A percentile compares a stretch with the other conserved stretches of the same genome.
Conservation (phyloP, 148 eudicot genomes). For the Camellia granthamiana region DNA sequence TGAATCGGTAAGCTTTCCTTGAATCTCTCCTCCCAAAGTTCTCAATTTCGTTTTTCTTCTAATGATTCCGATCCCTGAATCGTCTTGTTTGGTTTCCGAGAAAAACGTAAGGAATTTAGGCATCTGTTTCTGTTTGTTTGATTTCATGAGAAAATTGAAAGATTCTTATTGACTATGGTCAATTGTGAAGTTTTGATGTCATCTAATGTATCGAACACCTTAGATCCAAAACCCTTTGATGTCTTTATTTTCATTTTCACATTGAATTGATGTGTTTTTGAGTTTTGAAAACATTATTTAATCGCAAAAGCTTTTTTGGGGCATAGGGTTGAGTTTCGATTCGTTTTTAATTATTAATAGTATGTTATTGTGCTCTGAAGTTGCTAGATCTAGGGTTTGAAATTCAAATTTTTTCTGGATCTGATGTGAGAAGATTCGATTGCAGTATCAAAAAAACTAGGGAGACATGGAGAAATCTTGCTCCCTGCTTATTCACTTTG, state of each 20-base stretch:
- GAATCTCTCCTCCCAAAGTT: background rate
- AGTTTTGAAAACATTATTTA: too few species aligned
- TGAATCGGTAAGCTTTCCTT: background rate
- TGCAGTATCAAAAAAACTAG: background rate
- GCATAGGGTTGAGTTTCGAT: background rate
- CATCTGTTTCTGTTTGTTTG: background rate
- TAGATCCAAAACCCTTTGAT: background rate
- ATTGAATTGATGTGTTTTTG: background rate
- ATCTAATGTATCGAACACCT: background rate
- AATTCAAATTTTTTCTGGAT: background rate
- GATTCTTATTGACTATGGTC: background rate
- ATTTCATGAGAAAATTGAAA: background rate
- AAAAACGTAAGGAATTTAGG: background rate
- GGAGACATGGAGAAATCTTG: conserved; percentile 50
- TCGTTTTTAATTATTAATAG: background rate
- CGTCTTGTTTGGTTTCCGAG: background rate
- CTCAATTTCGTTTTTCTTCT: background rate
- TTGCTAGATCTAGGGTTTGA: background rate
- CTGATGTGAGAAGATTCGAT: background rate
- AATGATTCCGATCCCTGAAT: background rate
- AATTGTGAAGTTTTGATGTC: background rate
- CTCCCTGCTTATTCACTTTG: conserved; percentile 47
- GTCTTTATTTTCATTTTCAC: too few species aligned
- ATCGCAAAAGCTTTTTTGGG: background rate
- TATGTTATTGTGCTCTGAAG: background rate